These are phyloP conservation scores for Bipolaris gigantea DNA, from an alignment of 2,329 filamentous ascomycete genomes.

Conservation along the genomic window DNA sequence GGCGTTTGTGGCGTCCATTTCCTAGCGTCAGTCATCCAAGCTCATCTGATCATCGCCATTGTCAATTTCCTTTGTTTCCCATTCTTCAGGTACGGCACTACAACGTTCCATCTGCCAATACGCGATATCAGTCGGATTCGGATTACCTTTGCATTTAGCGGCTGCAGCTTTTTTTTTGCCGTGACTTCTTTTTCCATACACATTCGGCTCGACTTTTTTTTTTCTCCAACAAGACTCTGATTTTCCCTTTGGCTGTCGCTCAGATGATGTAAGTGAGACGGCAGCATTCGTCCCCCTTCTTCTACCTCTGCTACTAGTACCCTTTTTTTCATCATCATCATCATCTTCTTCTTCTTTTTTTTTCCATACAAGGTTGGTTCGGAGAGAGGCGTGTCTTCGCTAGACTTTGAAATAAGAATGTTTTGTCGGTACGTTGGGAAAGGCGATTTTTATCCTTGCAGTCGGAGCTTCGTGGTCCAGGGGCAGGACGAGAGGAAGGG, in stretches of 20 bases:
- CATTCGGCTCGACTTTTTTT: neutral
- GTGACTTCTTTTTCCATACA: neutral
- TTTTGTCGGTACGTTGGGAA: neutral
- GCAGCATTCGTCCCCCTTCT: neutral
- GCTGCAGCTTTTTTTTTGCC: neutral
- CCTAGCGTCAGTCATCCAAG: neutral
- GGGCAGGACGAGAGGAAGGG: neutral
- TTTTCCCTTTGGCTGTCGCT: neutral
- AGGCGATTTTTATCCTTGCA: neutral
- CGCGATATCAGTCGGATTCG: neutral
- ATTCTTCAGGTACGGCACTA: conserved; percentile 2
- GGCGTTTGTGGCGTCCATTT: conserved; percentile 12
- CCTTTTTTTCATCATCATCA: neutral
- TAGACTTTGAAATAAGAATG: neutral
- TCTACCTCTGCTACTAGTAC: neutral
- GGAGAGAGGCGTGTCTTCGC: neutral
- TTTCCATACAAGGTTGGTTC: neutral
- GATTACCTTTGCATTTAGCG: conserved; percentile 1
- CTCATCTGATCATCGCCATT: neutral
- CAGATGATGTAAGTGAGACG: neutral
- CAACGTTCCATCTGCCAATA: neutral
- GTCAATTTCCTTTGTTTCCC: neutral
- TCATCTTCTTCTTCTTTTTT: neutral
- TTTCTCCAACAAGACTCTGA: neutral
- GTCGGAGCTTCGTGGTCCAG: neutral